Base-by-base conservation (phyloP, 78 protist species). In the Dictyostelium brefeldianum region DNA sequence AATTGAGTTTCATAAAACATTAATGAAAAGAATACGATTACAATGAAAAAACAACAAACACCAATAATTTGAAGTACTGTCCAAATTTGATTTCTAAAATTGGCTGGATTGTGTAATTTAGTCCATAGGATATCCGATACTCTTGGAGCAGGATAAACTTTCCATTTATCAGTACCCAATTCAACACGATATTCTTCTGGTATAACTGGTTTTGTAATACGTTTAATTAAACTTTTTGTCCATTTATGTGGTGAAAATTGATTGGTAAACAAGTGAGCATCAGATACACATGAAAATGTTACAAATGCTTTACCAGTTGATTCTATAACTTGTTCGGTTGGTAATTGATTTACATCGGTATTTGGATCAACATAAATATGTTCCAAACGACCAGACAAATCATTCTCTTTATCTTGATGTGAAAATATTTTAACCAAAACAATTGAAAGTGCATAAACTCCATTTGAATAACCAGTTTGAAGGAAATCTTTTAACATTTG, bases 91-190 rank as follows among this genome's bases (percentile, higher is more conserved):
- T 56, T 46, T 31, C 80, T 73, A 29, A 43, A 80, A 50, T 29
- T 48, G 18, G 93, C 62, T 15, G 79, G 93, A 36, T 78, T 78
- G 48, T 87, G 93, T 9, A 87, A 47, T 53, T 77, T 87, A 0
- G 93, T 87, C 93, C 93, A 87, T 15, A 87, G 69, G 47, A 87
- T 57, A 77, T 87, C 93, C 0, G 84, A 87, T 6, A 87, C 84
- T 31, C 62, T 48, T 64, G 93, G 80, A 3, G 73, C 78, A 18
- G 25, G 11, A 17, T 74, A 65, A 5, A 84, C 74, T 46, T 65
- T 74, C 93, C 93, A 87, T 10, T 77, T 51, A 8, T 59, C 29
- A 9, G 69, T 87, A 9, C 5, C n/a, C 36, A 87, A 29, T 51
- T 87, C 93, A 0, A 22, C 20, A 20, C 80, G n/a, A 70, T 29